These are phyloP conservation scores for Pythium plurisporium DNA, from an alignment of 352 stramenopile species.

Conservation along the genomic window DNA sequence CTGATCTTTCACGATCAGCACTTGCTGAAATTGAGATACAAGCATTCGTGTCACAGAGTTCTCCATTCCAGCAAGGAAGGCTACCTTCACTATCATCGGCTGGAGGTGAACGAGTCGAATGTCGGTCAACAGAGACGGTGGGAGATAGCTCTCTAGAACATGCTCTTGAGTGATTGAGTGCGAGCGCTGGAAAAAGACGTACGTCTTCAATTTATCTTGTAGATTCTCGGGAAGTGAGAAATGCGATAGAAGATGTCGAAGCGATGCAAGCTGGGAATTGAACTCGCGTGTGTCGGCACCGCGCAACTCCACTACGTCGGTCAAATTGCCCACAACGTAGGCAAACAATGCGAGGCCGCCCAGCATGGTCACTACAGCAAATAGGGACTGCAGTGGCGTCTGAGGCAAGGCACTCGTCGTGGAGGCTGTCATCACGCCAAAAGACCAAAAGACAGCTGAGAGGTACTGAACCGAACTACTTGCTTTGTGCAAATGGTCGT, in stretches of 20 bases:
- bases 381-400: constrained; percentile 41
- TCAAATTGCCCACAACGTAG: constrained; percentile 71
- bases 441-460: constrained; percentile 59
- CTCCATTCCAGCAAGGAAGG: constrained; percentile 51
- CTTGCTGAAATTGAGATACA: constrained; percentile 61
- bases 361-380: constrained; percentile 53
- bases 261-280: constrained; percentile 41
- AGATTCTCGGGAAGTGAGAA: constrained; percentile 42
- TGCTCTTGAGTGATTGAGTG: constrained; percentile 74
- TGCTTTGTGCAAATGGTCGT: constrained; percentile 25
- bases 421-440: constrained; percentile 59
- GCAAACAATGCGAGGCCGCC: constrained; percentile 66
- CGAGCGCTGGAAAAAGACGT: constrained; percentile 69
- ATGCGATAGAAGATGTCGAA: constrained; percentile 50
- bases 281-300: constrained; percentile 66
- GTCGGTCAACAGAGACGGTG: constrained; percentile 60
- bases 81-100: constrained; percentile 66
- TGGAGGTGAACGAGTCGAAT: constrained; percentile 66
- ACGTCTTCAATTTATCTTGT: constrained; percentile 51
- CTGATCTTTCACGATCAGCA: constrained; percentile 54
- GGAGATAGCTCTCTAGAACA: constrained; percentile 52
- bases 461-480: constrained; percentile 44
- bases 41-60: constrained; percentile 59
- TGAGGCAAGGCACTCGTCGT: constrained; percentile 48
- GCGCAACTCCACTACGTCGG: constrained; percentile 59